These are phyloP conservation scores for Pseudocercospora fijiensis DNA, from an alignment of 2,329 filamentous ascomycete genomes.

Conservation along the genomic window DNA sequence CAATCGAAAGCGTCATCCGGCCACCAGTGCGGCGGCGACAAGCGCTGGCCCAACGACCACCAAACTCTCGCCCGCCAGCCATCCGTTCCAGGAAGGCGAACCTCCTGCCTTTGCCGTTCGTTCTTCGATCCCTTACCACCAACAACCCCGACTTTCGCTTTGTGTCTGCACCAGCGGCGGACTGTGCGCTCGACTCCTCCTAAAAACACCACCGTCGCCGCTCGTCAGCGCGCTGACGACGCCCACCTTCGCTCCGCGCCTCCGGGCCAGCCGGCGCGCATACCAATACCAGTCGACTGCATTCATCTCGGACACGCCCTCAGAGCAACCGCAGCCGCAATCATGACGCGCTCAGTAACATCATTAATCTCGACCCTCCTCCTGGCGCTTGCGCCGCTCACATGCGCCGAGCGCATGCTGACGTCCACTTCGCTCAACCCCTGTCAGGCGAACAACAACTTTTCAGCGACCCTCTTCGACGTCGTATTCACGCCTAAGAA, in stretches of 20 bases:
- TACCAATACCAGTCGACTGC: constrained; percentile 15
- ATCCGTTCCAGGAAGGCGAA: not conserved
- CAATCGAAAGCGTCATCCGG: constrained; percentile 11
- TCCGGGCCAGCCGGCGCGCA: constrained; percentile 19
- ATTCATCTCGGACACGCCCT: constrained; percentile 4
- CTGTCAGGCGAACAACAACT: constrained; percentile 80
- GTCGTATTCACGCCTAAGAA: constrained; percentile 77
- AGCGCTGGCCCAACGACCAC: constrained; percentile 5
- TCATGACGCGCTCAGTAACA: constrained; percentile 33
- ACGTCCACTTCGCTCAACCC: constrained; percentile 79
- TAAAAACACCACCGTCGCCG: constrained; percentile 9
- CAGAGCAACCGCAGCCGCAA: constrained; percentile 21
- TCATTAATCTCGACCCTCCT: constrained; percentile 35
- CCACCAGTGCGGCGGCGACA: constrained; percentile 7
- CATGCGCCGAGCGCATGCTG: constrained; percentile 65
- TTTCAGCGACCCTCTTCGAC: constrained; percentile 85
- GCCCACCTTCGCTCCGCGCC: constrained; percentile 23
- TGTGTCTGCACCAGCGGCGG: constrained; percentile 1
- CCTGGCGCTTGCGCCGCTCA: constrained; percentile 46
- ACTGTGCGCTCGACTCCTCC: constrained; percentile 4
- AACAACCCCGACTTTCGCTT: constrained; percentile 6
- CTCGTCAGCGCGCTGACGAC: constrained; percentile 20
- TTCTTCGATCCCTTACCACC: not conserved
- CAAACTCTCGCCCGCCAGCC: constrained; percentile 4
- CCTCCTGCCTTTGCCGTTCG: constrained; percentile 4